Evolutionary conservation across 1,284 basidiomycete genomes (phyloP).

Genomic region (Gomphus bonarii): DNA sequence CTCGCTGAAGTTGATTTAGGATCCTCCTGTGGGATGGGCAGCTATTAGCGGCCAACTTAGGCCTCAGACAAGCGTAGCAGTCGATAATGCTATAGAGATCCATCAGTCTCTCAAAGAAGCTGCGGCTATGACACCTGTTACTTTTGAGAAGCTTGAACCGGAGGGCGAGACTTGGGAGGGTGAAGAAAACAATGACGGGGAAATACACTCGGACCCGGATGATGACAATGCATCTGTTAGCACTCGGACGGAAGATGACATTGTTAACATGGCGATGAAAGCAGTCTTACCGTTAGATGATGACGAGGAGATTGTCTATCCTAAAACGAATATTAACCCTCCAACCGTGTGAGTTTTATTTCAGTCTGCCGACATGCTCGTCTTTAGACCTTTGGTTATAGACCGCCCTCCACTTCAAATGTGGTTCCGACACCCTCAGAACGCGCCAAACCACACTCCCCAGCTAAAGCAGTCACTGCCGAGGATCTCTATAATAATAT

Average conservation of each 20-base stretch:
- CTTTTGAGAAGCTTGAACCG: slow-evolving; percentile 3
- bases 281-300: slow-evolving; percentile 39
- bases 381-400: not conserved
- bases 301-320: slow-evolving; percentile 47
- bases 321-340: slow-evolving; percentile 32
- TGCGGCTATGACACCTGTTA: slow-evolving; percentile 8
- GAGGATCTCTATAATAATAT: slow-evolving; percentile 5
- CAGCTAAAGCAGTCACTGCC: slow-evolving; percentile 2
- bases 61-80: slow-evolving; percentile 1
- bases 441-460: not conserved
- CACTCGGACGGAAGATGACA: slow-evolving; percentile 72
- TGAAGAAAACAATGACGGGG: not conserved
- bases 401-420: slow-evolving; percentile 12
- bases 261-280: slow-evolving; percentile 69
- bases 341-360: not conserved
- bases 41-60: not conserved
- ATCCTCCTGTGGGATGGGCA: slow-evolving; percentile 5
- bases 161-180: not conserved
- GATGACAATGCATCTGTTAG: slow-evolving; percentile 63
- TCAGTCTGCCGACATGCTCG: not conserved
- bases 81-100: slow-evolving; percentile 1
- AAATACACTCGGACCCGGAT: slow-evolving; percentile 28
- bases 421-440: slow-evolving; percentile 11
- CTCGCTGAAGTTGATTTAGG: slow-evolving; percentile 2
- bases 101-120: slow-evolving; percentile 12